Conservation (phyloP, 169 alveolate genomes). For the Babesia gibsoni region DNA sequence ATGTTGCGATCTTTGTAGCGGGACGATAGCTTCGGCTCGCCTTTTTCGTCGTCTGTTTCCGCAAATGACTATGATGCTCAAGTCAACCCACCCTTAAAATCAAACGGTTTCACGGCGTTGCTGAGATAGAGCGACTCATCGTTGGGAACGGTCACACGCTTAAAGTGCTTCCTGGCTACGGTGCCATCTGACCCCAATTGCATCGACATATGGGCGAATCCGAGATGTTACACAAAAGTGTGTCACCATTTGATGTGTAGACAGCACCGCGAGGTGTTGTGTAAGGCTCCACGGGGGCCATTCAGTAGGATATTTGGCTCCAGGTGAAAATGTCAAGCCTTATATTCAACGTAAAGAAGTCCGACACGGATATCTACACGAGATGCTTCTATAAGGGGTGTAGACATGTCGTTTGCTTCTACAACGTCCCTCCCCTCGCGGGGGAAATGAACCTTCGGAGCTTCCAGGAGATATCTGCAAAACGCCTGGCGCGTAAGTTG, state of each 20-base stretch:
- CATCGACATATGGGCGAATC: too few relatives aligned
- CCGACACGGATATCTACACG: constrained; percentile 25
- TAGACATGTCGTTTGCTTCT: constrained; percentile 61
- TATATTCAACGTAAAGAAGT: neutral
- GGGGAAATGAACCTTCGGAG: constrained; percentile 73
- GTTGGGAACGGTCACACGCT: too few relatives aligned
- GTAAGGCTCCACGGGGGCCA: neutral
- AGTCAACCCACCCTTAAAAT: too few relatives aligned
- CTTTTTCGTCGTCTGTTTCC: too few relatives aligned
- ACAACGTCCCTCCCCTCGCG: constrained; percentile 71
- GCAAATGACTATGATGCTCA: too few relatives aligned
- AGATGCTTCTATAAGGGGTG: constrained; percentile 63
- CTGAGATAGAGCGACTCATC: too few relatives aligned
- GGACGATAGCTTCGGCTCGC: constrained; percentile 16
- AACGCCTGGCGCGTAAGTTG: constrained; percentile 68
- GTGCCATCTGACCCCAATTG: too few relatives aligned
- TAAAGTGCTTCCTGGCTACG: too few relatives aligned
- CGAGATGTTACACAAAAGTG: too few relatives aligned
- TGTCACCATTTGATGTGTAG: neutral
- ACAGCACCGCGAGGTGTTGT: neutral
- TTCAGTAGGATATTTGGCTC: neutral
- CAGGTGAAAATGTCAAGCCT: constrained; percentile 13
- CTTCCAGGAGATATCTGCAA: constrained; percentile 77
- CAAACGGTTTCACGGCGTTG: too few relatives aligned
- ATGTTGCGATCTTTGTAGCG: constrained; percentile 45